Conservation (phyloP, 345 rosid species). For the Microcos paniculata region DNA sequence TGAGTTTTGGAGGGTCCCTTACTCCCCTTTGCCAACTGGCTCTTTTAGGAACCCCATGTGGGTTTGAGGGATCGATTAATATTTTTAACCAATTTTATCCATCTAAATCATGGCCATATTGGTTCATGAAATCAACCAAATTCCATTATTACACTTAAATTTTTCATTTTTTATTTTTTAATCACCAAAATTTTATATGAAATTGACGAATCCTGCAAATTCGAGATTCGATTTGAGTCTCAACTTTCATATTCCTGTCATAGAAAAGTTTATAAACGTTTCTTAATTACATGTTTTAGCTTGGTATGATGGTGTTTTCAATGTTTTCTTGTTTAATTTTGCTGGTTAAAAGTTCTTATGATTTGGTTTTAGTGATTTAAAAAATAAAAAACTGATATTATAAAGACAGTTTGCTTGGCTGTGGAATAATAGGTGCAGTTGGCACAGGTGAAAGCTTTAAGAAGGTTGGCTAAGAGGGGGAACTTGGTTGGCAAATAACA, state of each 20-base stretch:
- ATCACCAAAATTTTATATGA: too few species aligned
- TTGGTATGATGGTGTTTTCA: not conserved
- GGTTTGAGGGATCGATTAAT: not conserved
- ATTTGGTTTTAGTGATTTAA: not conserved
- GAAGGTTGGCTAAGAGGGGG: conserved; percentile 25
- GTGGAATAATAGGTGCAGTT: conserved; percentile 51
- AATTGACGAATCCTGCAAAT: too few species aligned
- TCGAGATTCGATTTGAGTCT: too few species aligned
- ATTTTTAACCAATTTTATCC: not conserved
- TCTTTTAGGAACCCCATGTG: conserved; percentile 24
- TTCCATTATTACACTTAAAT: too few species aligned
- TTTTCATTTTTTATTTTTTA: too few species aligned
- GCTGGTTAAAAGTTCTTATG: too few species aligned
- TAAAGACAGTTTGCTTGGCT: conserved; percentile 66
- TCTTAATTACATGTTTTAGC: not conserved
- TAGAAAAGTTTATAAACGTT: too few species aligned
- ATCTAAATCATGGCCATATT: not conserved
- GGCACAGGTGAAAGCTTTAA: conserved; percentile 36
- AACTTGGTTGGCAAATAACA: conserved; percentile 25
- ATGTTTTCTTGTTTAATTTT: not conserved
- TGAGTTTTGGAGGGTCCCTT: not conserved
- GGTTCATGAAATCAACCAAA: not conserved
- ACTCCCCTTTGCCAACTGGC: conserved; percentile 35
- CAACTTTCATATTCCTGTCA: too few species aligned
- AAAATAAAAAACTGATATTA: conserved; percentile 42